These are phyloP conservation scores for Hyaloraphidium curvatum DNA, from an alignment of 192 early-diverging fungal species.

Conservation along the genomic window DNA sequence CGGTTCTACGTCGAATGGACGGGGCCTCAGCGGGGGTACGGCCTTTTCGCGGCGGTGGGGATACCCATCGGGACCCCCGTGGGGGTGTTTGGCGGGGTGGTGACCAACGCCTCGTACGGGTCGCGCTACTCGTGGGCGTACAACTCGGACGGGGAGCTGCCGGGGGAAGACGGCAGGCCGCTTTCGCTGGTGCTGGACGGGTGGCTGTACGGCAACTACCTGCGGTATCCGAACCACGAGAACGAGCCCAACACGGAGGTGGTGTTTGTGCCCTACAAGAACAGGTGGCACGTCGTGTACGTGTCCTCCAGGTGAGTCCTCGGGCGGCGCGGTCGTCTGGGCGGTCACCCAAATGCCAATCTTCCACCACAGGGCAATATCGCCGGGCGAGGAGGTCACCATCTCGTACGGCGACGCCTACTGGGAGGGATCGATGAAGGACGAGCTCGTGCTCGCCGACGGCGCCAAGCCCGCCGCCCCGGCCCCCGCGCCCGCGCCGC, in stretches of 20 bases:
- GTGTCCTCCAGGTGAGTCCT: not conserved
- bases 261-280: constrained; percentile 11
- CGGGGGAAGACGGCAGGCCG: constrained; percentile 3
- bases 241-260: constrained; percentile 9
- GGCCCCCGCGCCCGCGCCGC: no score
- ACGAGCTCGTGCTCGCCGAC: no score
- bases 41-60: constrained; percentile 6
- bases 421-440: no score
- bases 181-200: constrained; percentile 5
- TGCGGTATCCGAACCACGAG: constrained; percentile 7
- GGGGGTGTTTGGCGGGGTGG: constrained; percentile 5
- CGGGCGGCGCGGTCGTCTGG: no score
- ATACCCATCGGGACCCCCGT: constrained; percentile 7
- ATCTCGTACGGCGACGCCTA: constrained; percentile 9
- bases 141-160: not conserved
- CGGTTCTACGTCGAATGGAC: constrained; percentile 11
- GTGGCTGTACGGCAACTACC: constrained; percentile 10
- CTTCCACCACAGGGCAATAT: no score
- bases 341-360: no score
- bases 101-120: constrained; percentile 6
- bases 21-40: constrained; percentile 8
- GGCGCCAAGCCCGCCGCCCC: no score
- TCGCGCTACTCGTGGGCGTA: constrained; percentile 11
- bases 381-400: constrained; percentile 9
- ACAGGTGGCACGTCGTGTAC: constrained; percentile 10